Evolutionary conservation across 2,329 filamentous ascomycete genomes (phyloP), one percentile per base, ranked within the genome.

Genomic region (Trichoderma sp.): DNA sequence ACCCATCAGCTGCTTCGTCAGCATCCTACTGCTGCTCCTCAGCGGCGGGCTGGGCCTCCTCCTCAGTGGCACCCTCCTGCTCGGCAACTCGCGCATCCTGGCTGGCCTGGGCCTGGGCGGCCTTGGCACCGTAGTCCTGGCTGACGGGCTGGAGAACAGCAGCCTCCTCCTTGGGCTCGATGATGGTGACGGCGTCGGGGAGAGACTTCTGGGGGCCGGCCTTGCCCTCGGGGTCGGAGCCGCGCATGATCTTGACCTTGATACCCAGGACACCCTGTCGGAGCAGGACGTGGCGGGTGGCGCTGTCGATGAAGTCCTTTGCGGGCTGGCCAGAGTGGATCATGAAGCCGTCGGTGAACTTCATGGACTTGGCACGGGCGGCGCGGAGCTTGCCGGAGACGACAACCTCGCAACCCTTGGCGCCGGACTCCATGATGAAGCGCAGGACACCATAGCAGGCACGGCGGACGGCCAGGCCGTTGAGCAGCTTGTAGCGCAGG

Each of bases 311-410:
- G 88, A 99, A 99, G 87, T 99, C 96, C 87, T 96, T 95, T 81
- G 95, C 96, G 81, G 96, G 96, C 85, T 99, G 96, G 87, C 96
- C 96, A 81, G 96, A 99, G 93, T 99, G 96, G 87, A 99, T 99
- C 96, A 99, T 99, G 93, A 99, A 99, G 83, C 96, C 96, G 85
- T 99, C 94, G 85, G 96, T 99, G 92, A 99, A 99, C 92, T 99
- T 99, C 96, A 99, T 99, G 87, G 89, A 93, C 93, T 99, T 99
- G 86, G 96, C 96, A 89, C 96, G 94, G 81, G 96, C 96, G 84
- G 96, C 96, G 82, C 96, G 92, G 79, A 99, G 92, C 91, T 99
- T 99, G 85, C 96, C 96, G 78, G 94, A 97, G 77, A 99, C 96
- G 82, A 99, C 96, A 76, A 99, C 96, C 88, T 99, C 96, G 84